phyloP scores from a whole-genome alignment of 2,329 filamentous ascomycete genomes.

The Colletotrichum tamarilloi region DNA sequence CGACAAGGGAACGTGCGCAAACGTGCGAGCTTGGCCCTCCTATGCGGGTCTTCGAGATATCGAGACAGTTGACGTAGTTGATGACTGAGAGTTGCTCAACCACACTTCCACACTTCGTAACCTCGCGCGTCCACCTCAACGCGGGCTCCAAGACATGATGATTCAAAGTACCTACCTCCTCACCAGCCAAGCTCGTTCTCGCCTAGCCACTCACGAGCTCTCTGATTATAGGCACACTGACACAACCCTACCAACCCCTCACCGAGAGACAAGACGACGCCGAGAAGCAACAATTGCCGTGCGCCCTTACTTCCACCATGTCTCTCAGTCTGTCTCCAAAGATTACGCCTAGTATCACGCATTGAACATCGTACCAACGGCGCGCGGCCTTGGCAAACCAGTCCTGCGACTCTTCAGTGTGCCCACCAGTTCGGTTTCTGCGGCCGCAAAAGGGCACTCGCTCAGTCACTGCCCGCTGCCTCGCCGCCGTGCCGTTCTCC shows the following conservation, averaged over 20 bases:
- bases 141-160: background rate
- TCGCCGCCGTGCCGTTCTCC: background rate
- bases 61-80: background rate
- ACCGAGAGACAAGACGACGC: background rate
- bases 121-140: background rate
- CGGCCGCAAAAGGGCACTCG: background rate
- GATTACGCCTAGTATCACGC: background rate
- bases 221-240: no score
- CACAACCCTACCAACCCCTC: no score
- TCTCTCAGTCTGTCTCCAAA: background rate
- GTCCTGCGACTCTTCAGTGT: background rate
- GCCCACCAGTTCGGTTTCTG: background rate
- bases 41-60: background rate
- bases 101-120: background rate
- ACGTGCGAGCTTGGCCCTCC: background rate
- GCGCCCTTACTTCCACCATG: background rate
- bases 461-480: background rate
- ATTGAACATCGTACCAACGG: constrained; percentile 1
- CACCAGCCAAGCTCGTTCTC: background rate
- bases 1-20: constrained; percentile 2
- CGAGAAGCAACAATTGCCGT: background rate
- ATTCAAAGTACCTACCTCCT: background rate
- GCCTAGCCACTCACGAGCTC: background rate
- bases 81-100: background rate
- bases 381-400: constrained; percentile 17